Evolutionary conservation across 192 early-diverging fungal genomes (phyloP), one percentile per base, ranked within the genome.

Genomic region (Podila horticola): DNA sequence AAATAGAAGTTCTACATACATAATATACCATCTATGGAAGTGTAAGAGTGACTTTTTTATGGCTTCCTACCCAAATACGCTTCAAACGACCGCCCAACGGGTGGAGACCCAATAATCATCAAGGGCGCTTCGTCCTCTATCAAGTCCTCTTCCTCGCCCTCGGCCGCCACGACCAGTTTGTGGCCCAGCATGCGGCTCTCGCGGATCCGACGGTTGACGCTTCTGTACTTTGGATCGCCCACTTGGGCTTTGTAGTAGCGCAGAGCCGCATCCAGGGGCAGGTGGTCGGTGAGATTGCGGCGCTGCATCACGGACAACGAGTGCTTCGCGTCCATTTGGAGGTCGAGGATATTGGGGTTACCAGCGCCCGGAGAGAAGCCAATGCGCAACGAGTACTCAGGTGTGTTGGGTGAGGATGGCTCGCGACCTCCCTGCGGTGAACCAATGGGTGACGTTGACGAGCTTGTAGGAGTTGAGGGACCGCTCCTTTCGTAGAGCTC

Each of bases 331-430:
- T 97, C 96, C 72, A 97, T 86, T 58, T 92, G 92, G n/a, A 95
- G 86, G 71, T 98, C 97, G 38, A 98, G 86, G 22, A 99, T 88
- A 65, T 97, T 95, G 49, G 94, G 88, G 75, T 95, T 93, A 68
- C 95, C 93, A 29, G 97, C 94, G 1, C 97, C 97, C 1, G 93
- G 94, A 19, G 92, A 94, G 81, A 98, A 96, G 0, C 91, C 93
- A 31, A 99, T 89, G 9, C 97, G 86, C 9, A 99, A 86, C 15
- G 95, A 96, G 75, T 95, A 97, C 82, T 99, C 97, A 22, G 90
- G 86, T 7, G 86, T 84, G 11, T 73, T 55, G 1, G 74, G 45
- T 3, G 74, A 64, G 69, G 72, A 30, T 5, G 67, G 55, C 24
- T 66, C 71, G 34, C 38, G 62, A 10, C n/a, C 15, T 10, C 48